Conservation (phyloP, 2,329 filamentous ascomycete species). For the Microcyclosporella mali region DNA sequence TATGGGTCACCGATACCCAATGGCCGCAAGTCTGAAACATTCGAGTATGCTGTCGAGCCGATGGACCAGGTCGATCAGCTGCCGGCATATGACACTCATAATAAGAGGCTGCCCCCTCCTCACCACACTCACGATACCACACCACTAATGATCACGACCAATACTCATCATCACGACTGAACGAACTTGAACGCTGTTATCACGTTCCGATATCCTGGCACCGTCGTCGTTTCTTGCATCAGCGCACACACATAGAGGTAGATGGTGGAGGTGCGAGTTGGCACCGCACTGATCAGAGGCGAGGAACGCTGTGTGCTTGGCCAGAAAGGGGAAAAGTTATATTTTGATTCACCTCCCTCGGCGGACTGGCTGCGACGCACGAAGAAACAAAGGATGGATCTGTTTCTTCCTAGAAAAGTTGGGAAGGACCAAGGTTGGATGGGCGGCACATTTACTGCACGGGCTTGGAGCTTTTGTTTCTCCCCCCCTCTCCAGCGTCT, state of each 20-base stretch:
- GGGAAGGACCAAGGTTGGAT: neutral
- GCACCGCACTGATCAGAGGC: conserved; percentile 3
- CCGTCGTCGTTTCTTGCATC: conserved; percentile 24
- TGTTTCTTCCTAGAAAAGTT: conserved; percentile 8
- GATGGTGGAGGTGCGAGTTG: conserved; percentile 13
- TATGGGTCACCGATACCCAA: conserved; percentile 27
- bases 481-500: too few species aligned
- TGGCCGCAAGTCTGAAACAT: conserved; percentile 29
- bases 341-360: conserved; percentile 11
- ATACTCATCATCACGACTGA: conserved; percentile 22
- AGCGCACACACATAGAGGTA: conserved; percentile 27
- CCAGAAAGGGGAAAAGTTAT: conserved; percentile 11
- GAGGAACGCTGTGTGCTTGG: conserved; percentile 10
- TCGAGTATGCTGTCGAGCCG: conserved; percentile 20
- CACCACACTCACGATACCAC: conserved; percentile 11
- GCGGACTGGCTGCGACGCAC: neutral
- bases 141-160: conserved; percentile 11
- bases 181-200: conserved; percentile 4
- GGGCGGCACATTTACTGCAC: too few species aligned
- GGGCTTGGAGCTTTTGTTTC: too few species aligned
- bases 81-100: conserved; percentile 28
- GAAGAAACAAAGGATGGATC: too few species aligned
- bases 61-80: conserved; percentile 22
- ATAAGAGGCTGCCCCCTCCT: too few species aligned
- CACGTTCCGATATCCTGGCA: conserved; percentile 27